A percentile compares a stretch with the other conserved stretches of the same genome.
Conservation (phyloP, 805 yeast species). For the Blastobotrys peoriensis region DNA sequence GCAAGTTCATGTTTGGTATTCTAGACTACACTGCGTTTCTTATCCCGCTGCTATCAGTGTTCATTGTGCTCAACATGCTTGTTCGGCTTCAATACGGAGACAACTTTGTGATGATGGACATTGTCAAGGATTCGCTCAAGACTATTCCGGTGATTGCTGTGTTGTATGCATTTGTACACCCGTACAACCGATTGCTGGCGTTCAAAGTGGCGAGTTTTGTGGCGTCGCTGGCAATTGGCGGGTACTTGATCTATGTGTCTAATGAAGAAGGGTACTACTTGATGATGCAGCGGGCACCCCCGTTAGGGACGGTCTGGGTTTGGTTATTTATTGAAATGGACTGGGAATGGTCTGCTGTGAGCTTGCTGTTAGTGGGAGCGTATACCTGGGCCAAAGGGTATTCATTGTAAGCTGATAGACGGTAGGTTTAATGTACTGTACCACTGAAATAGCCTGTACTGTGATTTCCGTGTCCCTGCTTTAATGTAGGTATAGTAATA, state of each 20-base stretch:
- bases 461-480: too few relatives aligned
- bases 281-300: slow-evolving; percentile 35
- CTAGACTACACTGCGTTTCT: slow-evolving; percentile 27
- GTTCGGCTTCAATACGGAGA: slow-evolving; percentile 33
- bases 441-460: too few relatives aligned
- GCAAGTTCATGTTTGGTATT: slow-evolving; percentile 22
- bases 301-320: slow-evolving; percentile 36
- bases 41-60: slow-evolving; percentile 31
- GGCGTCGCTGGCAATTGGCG: slow-evolving; percentile 26
- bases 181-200: slow-evolving; percentile 15
- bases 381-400: slow-evolving; percentile 21
- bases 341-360: slow-evolving; percentile 28
- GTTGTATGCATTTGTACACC: slow-evolving; percentile 26
- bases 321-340: slow-evolving; percentile 37
- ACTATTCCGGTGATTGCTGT: slow-evolving; percentile 29
- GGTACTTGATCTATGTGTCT: slow-evolving; percentile 29
- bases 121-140: slow-evolving; percentile 18
- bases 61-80: slow-evolving; percentile 29
- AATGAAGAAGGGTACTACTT: slow-evolving; percentile 34
- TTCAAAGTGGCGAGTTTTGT: slow-evolving; percentile 21
- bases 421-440: too few relatives aligned
- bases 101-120: slow-evolving; percentile 9
- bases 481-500: too few relatives aligned
- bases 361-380: slow-evolving; percentile 22
- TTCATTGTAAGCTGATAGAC: not conserved